Evolutionary conservation across 129 eudicot species (phyloP).

Genomic region (Cynara cardunculus): DNA sequence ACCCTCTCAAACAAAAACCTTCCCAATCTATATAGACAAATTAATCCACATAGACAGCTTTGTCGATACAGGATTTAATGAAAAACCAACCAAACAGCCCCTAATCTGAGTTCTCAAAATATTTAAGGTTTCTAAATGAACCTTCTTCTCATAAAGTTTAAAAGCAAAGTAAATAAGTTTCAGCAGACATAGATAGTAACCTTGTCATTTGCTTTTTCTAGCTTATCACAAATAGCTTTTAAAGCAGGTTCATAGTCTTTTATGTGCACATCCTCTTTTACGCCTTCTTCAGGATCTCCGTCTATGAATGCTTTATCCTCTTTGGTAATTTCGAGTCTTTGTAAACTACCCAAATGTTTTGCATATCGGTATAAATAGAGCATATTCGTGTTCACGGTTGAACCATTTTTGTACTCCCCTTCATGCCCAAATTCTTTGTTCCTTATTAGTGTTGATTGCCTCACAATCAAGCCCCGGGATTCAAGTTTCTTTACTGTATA

Average conservation of each 20-base stretch:
- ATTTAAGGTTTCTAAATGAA: not conserved
- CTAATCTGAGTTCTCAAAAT: not conserved
- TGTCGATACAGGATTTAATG: too few relatives aligned
- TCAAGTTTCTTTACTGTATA: conserved; percentile 66
- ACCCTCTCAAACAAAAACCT: too few relatives aligned
- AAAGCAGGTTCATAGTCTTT: conserved; percentile 67
- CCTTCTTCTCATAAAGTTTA: not conserved
- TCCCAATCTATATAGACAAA: too few relatives aligned
- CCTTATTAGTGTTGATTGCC: conserved; percentile 70
- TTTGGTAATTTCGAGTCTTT: conserved; percentile 78
- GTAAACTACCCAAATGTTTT: conserved; percentile 70
- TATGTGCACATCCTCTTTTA: conserved; percentile 49
- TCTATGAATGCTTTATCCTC: conserved; percentile 44
- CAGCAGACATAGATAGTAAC: conserved; percentile 29
- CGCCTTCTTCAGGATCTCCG: conserved; percentile 37
- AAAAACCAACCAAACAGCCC: too few relatives aligned
- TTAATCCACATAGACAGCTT: too few relatives aligned
- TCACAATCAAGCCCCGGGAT: conserved; percentile 72
- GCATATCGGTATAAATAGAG: conserved; percentile 76
- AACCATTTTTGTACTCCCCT: conserved; percentile 39
- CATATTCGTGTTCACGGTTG: conserved; percentile 71
- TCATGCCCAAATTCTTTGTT: conserved; percentile 51
- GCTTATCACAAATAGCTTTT: conserved; percentile 70
- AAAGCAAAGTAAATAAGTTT: not conserved
- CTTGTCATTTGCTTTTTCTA: conserved; percentile 85